These are phyloP conservation scores for Blastomyces emzantsi DNA, from an alignment of 2,329 filamentous ascomycete species.

Conservation along the genomic window DNA sequence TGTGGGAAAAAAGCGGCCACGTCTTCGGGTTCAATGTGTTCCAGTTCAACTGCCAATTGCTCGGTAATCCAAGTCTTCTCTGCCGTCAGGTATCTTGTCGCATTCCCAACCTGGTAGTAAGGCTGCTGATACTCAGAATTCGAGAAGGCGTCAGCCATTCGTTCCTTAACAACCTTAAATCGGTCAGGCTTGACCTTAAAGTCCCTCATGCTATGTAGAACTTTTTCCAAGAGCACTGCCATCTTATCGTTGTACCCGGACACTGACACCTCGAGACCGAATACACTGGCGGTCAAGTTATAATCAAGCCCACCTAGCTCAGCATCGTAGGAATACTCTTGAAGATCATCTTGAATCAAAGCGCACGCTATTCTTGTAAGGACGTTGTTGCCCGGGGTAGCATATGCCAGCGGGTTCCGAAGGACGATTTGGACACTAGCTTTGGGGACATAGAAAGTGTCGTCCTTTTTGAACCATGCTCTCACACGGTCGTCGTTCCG, in stretches of 20 bases:
- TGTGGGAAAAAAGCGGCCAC: slow-evolving; percentile 71
- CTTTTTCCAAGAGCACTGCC: slow-evolving; percentile 78
- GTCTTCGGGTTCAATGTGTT: slow-evolving; percentile 62
- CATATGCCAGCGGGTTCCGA: slow-evolving; percentile 67
- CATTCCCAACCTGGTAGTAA: slow-evolving; percentile 79
- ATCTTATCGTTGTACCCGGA: slow-evolving; percentile 97
- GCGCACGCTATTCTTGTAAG: slow-evolving; percentile 75
- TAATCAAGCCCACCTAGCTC: slow-evolving; percentile 87
- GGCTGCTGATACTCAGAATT: slow-evolving; percentile 86
- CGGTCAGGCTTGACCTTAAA: slow-evolving; percentile 76
- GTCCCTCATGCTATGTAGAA: slow-evolving; percentile 73
- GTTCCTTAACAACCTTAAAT: slow-evolving; percentile 86
- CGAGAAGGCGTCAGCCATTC: slow-evolving; percentile 62
- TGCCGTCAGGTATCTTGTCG: slow-evolving; percentile 67
- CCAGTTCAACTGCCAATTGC: slow-evolving; percentile 68
- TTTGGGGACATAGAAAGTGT: slow-evolving; percentile 96
- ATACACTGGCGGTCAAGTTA: slow-evolving; percentile 60
- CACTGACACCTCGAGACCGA: slow-evolving; percentile 68
- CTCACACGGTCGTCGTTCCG: slow-evolving; percentile 72
- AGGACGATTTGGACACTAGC: slow-evolving; percentile 76
- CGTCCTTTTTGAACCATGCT: slow-evolving; percentile 97
- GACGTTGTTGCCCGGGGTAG: slow-evolving; percentile 67
- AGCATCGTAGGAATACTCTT: slow-evolving; percentile 92
- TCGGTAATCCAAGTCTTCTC: slow-evolving; percentile 72
- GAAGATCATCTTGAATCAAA: slow-evolving; percentile 76